Conservation (phyloP, 495 filamentous ascomycete genomes). For the Penicillium pulvis region DNA sequence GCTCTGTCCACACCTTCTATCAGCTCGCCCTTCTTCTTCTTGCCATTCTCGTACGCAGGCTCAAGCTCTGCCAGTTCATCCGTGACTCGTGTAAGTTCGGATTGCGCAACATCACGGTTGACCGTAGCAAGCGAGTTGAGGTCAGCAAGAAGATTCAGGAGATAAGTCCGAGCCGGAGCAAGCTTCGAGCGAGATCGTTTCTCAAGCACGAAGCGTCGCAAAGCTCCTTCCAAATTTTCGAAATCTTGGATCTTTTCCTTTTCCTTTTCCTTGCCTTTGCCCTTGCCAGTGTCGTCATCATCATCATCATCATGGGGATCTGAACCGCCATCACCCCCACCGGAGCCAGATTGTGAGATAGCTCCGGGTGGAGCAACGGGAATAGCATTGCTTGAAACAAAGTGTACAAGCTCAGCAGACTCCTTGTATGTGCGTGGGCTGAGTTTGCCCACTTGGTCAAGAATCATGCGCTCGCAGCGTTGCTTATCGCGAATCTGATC, state of each 20-base stretch:
- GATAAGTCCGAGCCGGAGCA: constrained; percentile 92
- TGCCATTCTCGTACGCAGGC: constrained; percentile 80
- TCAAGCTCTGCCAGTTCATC: constrained; percentile 80
- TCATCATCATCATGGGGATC: constrained; percentile 56
- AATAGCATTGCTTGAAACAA: constrained; percentile 95
- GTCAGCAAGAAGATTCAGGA: constrained; percentile 90
- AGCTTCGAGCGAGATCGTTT: constrained; percentile 94
- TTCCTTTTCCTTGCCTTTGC: constrained; percentile 88
- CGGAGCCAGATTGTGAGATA: constrained; percentile 48
- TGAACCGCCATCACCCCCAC: constrained; percentile 60
- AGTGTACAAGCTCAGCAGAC: constrained; percentile 89
- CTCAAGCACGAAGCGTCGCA: constrained; percentile 93
- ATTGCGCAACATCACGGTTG: constrained; percentile 82
- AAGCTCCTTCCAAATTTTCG: constrained; percentile 79
- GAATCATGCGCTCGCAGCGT: constrained; percentile 82
- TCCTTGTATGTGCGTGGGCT: constrained; percentile 94
- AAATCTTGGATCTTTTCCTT: constrained; percentile 87
- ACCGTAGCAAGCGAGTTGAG: constrained; percentile 79
- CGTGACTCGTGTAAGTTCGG: constrained; percentile 82
- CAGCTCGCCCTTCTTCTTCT: constrained; percentile 79
- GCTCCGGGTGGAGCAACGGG: constrained; percentile 64
- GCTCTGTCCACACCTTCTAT: constrained; percentile 77
- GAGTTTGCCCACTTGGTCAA: constrained; percentile 81
- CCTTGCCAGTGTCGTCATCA: constrained; percentile 47
- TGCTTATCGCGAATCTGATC: constrained; percentile 92